phyloP scores from a whole-genome alignment of 371 early-diverging fungal species.

The Umbelopsis sp. region DNA sequence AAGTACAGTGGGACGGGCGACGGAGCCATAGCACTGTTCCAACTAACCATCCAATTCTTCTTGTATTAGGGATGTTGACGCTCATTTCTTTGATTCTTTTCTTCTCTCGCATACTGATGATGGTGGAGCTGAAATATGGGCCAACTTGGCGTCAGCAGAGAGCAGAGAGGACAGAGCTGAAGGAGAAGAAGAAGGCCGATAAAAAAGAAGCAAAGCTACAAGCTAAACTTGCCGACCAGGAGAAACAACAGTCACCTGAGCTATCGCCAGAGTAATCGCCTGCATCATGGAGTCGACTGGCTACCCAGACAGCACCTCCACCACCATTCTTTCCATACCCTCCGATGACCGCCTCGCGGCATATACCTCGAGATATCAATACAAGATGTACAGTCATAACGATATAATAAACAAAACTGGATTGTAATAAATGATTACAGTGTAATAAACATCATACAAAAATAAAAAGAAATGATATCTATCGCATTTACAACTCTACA shows the following conservation, averaged over 20 bases:
- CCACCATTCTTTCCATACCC: too few relatives aligned
- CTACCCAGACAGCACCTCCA: too few relatives aligned
- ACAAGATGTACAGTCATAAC: too few relatives aligned
- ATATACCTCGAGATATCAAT: too few relatives aligned
- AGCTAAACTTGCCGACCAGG: background rate
- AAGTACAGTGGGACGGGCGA: background rate
- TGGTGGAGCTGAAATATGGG: slow-evolving; percentile 37
- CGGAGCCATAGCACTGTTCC: too few relatives aligned
- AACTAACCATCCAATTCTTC: background rate
- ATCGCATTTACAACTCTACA: background rate
- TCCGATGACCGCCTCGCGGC: too few relatives aligned
- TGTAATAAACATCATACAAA: background rate
- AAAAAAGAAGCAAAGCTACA: background rate
- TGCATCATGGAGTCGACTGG: too few relatives aligned
- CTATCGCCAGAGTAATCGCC: too few relatives aligned
- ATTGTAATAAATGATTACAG: background rate
- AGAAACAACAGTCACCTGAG: too few relatives aligned
- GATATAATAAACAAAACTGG: too few relatives aligned
- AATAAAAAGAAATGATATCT: background rate
- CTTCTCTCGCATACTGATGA: slow-evolving; percentile 31
- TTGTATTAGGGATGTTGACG: slow-evolving; percentile 28
- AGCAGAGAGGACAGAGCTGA: background rate
- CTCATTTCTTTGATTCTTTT: slow-evolving; percentile 34
- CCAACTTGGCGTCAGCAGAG: slow-evolving; percentile 37
- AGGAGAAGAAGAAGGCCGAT: background rate